Conservation (phyloP, 805 yeast genomes). For the Metschnikowia gelsemii region DNA sequence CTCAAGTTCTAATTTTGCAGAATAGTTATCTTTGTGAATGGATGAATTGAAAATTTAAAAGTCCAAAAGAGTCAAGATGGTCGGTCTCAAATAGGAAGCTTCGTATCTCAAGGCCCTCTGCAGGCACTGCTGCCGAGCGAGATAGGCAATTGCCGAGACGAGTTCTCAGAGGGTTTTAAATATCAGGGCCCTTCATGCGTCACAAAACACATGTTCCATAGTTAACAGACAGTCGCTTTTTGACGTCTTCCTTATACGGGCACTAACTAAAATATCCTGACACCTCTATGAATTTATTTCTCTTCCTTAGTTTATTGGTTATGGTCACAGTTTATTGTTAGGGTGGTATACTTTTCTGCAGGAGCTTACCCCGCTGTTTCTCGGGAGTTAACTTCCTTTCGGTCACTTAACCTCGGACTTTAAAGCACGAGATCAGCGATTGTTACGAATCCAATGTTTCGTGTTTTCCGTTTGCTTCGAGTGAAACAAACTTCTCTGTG, state of each 20-base stretch:
- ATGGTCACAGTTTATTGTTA: no score
- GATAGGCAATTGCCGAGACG: not conserved
- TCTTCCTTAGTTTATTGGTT: no score
- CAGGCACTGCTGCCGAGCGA: not conserved
- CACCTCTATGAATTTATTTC: no score
- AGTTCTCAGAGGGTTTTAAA: no score
- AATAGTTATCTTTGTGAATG: not conserved
- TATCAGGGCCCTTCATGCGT: no score
- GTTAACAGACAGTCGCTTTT: no score
- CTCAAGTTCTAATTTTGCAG: no score
- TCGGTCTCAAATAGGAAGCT: not conserved
- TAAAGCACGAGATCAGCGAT: constrained; percentile 1
- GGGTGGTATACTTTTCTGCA: no score
- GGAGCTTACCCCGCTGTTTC: not conserved
- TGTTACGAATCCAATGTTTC: not conserved
- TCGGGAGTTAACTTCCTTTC: constrained; percentile 7
- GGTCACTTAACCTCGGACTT: constrained; percentile 4
- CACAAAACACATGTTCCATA: no score
- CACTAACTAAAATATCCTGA: no score
- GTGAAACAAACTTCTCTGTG: no score
- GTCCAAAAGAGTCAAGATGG: not conserved
- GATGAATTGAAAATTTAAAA: not conserved
- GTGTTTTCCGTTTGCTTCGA: not conserved
- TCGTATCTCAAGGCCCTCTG: not conserved
- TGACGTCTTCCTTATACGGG: no score